Evolutionary conservation across 305 asterid species (phyloP).

Genomic region (Fraxinus greggii): DNA sequence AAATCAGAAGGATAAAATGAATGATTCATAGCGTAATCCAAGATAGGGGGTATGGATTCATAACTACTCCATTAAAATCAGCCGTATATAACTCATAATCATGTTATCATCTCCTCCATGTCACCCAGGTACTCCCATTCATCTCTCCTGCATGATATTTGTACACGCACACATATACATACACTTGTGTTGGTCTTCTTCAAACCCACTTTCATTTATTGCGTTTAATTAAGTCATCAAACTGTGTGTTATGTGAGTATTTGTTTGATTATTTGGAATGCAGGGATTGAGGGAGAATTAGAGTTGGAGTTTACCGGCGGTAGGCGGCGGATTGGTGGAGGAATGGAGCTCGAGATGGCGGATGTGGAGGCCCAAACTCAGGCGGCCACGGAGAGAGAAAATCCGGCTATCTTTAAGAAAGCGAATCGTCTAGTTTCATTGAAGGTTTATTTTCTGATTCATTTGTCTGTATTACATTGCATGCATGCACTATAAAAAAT

Average conservation of each 20-base stretch:
- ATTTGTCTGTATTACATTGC: neutral
- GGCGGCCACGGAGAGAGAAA: neutral
- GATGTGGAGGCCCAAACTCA: conserved; percentile 32
- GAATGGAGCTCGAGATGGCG: conserved; percentile 24
- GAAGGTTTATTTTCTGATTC: conserved; percentile 29
- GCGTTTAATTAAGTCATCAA: neutral
- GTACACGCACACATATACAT: neutral
- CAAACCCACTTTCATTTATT: neutral
- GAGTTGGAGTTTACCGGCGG: neutral
- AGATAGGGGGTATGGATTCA: neutral
- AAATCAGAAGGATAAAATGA: neutral
- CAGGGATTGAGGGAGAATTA: neutral
- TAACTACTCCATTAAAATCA: neutral
- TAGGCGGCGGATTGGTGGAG: neutral
- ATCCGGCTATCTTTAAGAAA: conserved; percentile 41
- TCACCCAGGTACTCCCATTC: neutral
- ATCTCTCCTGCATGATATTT: neutral
- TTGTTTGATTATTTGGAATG: neutral
- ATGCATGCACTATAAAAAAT: neutral
- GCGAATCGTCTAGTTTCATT: conserved; percentile 43
- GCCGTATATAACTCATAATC: neutral
- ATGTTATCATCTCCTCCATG: neutral
- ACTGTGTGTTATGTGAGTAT: neutral
- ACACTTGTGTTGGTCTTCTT: neutral
- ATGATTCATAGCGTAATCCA: neutral